These are phyloP conservation scores for Halteria grandinella DNA, from an alignment of 73 alveolate genomes.

Conservation along the genomic window DNA sequence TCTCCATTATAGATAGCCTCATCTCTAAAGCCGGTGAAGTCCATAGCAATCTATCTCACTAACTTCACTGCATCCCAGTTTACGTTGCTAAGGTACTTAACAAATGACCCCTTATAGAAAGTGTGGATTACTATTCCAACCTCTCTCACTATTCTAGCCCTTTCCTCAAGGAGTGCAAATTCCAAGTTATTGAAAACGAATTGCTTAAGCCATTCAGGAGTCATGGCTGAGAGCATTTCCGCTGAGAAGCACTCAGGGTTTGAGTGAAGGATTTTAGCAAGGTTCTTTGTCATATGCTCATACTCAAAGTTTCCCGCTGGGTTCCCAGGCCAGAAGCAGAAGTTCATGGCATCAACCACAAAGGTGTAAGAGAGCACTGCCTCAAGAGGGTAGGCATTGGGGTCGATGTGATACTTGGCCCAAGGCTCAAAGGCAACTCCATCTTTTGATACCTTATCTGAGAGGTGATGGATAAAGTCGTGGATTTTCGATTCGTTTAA, in stretches of 20 bases:
- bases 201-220: constrained; percentile 59
- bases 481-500: too few species aligned
- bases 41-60: constrained; percentile 62
- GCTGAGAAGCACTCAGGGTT: constrained; percentile 81
- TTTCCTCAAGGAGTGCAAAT: constrained; percentile 83
- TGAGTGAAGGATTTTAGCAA: constrained; percentile 72
- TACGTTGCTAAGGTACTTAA: constrained; percentile 73
- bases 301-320: constrained; percentile 84
- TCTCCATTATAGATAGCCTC: constrained; percentile 92
- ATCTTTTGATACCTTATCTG: too few species aligned
- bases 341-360: constrained; percentile 92
- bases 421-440: too few species aligned
- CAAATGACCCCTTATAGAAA: constrained; percentile 76
- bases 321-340: constrained; percentile 96
- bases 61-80: constrained; percentile 74
- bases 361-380: constrained; percentile 66
- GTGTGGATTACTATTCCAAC: constrained; percentile 72
- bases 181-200: constrained; percentile 69
- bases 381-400: constrained; percentile 19
- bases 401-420: constrained; percentile 9
- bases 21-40: constrained; percentile 92
- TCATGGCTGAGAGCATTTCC: constrained; percentile 61
- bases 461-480: too few species aligned
- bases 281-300: constrained; percentile 80
- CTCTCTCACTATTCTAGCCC: constrained; percentile 91